Conservation (phyloP, 371 early-diverging fungal species). For the Mortierella sp. region DNA sequence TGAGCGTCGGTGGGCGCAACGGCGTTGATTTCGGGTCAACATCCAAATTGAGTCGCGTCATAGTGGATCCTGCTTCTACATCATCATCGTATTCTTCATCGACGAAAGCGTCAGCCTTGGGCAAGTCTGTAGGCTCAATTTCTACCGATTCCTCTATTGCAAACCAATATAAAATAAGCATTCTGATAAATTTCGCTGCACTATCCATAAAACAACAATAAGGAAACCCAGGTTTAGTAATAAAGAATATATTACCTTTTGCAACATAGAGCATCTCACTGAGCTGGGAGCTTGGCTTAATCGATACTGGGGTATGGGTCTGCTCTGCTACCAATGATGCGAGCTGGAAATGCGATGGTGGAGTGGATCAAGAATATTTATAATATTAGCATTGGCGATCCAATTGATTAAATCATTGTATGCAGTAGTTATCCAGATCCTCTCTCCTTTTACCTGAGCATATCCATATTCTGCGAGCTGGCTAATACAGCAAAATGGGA, state of each 20-base stretch:
- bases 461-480: conserved; percentile 77
- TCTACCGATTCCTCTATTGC: conserved; percentile 49
- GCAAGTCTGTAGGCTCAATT: conserved; percentile 41
- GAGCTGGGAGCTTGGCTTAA: conserved; percentile 67
- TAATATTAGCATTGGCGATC: not conserved
- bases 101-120: conserved; percentile 12
- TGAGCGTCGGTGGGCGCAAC: conserved; percentile 24
- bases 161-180: not conserved
- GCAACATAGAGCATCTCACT: conserved; percentile 66
- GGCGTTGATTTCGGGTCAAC: conserved; percentile 41
- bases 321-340: conserved; percentile 73
- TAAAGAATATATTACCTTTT: conserved; percentile 50
- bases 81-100: conserved; percentile 29
- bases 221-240: not conserved
- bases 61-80: conserved; percentile 17
- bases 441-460: conserved; percentile 43
- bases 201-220: too few species aligned
- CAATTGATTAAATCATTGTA: too few species aligned
- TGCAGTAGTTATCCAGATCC: too few species aligned
- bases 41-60: conserved; percentile 39
- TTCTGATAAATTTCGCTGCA: not conserved
- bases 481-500: conserved; percentile 58
- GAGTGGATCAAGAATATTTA: not conserved
- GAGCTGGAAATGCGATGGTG: conserved; percentile 33
- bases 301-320: conserved; percentile 62